Percentiles rank a stretch among this genome's conserved stretches.
phyloP scores from a whole-genome alignment of 2,329 filamentous ascomycete genomes.

The Neopestalotiopsis clavispora region DNA sequence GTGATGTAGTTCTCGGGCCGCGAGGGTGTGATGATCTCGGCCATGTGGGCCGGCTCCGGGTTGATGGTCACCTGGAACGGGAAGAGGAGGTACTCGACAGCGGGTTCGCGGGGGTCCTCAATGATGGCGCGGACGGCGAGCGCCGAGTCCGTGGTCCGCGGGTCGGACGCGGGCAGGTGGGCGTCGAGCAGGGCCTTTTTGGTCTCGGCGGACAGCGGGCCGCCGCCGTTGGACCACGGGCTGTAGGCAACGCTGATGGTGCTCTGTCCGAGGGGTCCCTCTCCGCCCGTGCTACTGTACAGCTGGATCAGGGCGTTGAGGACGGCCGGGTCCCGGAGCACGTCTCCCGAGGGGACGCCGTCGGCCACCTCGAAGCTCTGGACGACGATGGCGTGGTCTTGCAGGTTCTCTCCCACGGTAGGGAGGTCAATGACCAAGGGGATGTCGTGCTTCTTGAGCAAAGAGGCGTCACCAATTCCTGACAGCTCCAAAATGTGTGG shows the following conservation, averaged over 20 bases:
- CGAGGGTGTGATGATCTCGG: slow-evolving; percentile 10
- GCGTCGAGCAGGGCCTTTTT: slow-evolving; percentile 33
- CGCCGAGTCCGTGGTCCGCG: slow-evolving; percentile 17
- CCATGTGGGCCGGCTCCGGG: slow-evolving; percentile 23
- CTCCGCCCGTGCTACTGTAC: slow-evolving; percentile 40
- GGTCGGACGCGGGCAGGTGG: slow-evolving; percentile 23
- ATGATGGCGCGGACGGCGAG: slow-evolving; percentile 34
- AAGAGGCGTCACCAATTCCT: slow-evolving; percentile 41
- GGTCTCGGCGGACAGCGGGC: slow-evolving; percentile 29
- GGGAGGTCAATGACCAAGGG: slow-evolving; percentile 44
- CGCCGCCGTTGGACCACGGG: slow-evolving; percentile 35
- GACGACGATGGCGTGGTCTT: slow-evolving; percentile 47
- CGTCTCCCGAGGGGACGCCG: slow-evolving; percentile 41
- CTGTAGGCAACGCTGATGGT: slow-evolving; percentile 43
- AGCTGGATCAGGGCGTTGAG: slow-evolving; percentile 38
- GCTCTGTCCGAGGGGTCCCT: slow-evolving; percentile 43
- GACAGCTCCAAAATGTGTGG: slow-evolving; percentile 41
- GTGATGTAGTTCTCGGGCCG: slow-evolving; percentile 24
- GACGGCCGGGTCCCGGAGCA: slow-evolving; percentile 39
- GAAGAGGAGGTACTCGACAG: slow-evolving; percentile 20
- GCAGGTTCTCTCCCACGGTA: slow-evolving; percentile 50
- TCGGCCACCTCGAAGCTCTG: slow-evolving; percentile 47
- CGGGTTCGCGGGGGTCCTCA: slow-evolving; percentile 22
- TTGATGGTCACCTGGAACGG: slow-evolving; percentile 36
- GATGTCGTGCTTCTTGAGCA: slow-evolving; percentile 45